Evolutionary conservation across 2,329 filamentous ascomycete genomes (phyloP).

Genomic region (Sordariomycetes sp.): DNA sequence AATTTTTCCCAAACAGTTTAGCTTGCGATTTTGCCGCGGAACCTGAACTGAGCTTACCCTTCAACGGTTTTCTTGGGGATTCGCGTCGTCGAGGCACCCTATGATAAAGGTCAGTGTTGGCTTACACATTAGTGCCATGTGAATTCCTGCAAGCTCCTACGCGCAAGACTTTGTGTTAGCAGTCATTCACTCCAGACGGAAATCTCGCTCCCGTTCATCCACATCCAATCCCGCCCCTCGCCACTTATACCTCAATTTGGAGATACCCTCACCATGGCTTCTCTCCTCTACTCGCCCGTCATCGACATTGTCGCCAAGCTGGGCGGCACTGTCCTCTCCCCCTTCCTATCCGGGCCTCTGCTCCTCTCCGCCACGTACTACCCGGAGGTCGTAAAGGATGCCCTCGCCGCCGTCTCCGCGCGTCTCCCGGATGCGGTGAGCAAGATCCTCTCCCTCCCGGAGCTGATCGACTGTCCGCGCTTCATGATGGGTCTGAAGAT

Average conservation of each 20-base stretch:
- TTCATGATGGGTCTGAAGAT: conserved; percentile 8
- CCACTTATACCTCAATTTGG: neutral
- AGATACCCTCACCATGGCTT: neutral
- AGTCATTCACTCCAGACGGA: neutral
- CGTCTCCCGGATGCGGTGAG: neutral
- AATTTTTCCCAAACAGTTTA: neutral
- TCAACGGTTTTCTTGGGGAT: neutral
- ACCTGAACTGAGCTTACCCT: neutral
- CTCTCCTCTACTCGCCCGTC: neutral
- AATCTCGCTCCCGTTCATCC: neutral
- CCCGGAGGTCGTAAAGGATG: neutral
- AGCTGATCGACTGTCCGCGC: neutral
- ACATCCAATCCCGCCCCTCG: neutral
- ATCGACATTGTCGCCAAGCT: neutral
- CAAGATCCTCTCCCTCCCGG: neutral
- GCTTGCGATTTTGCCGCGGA: neutral
- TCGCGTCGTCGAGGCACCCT: neutral
- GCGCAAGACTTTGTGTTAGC: neutral
- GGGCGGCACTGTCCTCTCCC: neutral
- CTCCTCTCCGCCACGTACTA: neutral
- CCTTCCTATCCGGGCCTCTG: neutral
- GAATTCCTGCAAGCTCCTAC: neutral
- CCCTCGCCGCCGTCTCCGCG: neutral
- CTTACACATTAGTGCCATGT: neutral
- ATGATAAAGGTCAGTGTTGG: neutral